Conservation (phyloP, 768 basidiomycete genomes). For the Hypholoma sublateritium region DNA sequence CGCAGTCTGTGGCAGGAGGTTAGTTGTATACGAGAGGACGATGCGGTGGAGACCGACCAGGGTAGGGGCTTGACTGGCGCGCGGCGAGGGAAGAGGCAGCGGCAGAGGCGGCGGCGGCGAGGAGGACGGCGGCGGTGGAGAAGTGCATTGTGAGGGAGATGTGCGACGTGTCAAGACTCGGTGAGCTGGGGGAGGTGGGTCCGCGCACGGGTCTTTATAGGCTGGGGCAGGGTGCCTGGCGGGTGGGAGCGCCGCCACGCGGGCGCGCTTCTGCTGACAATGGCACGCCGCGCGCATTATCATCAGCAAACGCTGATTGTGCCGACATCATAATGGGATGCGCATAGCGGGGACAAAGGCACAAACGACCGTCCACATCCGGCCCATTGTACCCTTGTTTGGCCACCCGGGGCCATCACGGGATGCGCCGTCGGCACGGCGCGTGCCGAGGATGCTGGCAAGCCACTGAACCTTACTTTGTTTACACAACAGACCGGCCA, state of each 20-base stretch:
- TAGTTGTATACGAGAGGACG: background rate
- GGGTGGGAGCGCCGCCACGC: conserved; percentile 2
- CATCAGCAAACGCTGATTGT: conserved; percentile 3
- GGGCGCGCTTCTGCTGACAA: conserved; percentile 5
- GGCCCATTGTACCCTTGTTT: conserved; percentile 3
- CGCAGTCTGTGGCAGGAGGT: conserved; percentile 44
- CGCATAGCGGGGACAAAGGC: conserved; percentile 31
- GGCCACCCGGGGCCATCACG: background rate
- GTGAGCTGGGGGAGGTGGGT: conserved; percentile 18
- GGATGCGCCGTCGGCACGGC: conserved; percentile 25
- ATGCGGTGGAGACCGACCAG: conserved; percentile 26
- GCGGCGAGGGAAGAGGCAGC: conserved; percentile 32
- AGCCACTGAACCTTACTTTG: conserved; percentile 64
- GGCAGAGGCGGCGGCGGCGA: conserved; percentile 40
- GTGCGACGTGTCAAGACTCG: conserved; percentile 22
- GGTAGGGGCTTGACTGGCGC: conserved; percentile 32
- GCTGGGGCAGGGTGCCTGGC: conserved; percentile 11
- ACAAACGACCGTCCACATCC: conserved; percentile 23
- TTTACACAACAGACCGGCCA: conserved; percentile 41
- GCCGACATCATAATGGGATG: conserved; percentile 26
- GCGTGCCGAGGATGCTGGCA: conserved; percentile 31
- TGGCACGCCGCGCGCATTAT: background rate
- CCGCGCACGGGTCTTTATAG: conserved; percentile 15
- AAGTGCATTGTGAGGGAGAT: conserved; percentile 51
- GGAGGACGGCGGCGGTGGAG: conserved; percentile 37